These are phyloP conservation scores for Fusarium bactridioides DNA, from an alignment of 2,329 filamentous ascomycete species.

Conservation along the genomic window DNA sequence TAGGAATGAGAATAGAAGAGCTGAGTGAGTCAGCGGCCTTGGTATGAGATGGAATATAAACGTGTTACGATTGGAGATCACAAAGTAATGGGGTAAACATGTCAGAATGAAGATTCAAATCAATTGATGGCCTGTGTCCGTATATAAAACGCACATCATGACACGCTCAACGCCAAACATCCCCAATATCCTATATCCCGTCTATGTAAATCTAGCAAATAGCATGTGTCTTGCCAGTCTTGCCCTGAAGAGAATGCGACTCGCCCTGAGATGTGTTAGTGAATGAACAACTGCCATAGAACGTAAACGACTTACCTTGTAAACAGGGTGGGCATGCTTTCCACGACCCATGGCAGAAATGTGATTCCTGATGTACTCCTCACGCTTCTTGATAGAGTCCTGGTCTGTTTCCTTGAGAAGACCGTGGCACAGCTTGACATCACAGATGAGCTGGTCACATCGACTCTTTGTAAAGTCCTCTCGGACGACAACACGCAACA, in stretches of 20 bases:
- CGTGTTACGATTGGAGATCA: neutral
- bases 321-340: slow-evolving; percentile 58
- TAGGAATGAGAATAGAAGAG: fast-evolving
- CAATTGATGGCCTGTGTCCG: slow-evolving; percentile 23
- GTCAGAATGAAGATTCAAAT: neutral
- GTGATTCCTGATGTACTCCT: slow-evolving; percentile 69
- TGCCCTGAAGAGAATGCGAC: slow-evolving; percentile 86
- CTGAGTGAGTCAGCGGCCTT: neutral
- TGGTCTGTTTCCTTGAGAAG: slow-evolving; percentile 78
- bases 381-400: slow-evolving; percentile 73
- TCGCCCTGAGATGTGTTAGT: slow-evolving; percentile 63
- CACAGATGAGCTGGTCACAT: slow-evolving; percentile 79
- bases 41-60: fast-evolving
- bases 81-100: neutral
- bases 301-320: slow-evolving; percentile 51
- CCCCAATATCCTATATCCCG: neutral
- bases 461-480: slow-evolving; percentile 88
- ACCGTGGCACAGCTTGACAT: slow-evolving; percentile 80
- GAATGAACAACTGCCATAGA: neutral
- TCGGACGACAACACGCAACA: slow-evolving; percentile 90
- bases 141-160: slow-evolving; percentile 15
- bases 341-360: slow-evolving; percentile 60
- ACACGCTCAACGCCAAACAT: slow-evolving; percentile 34
- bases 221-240: slow-evolving; percentile 88
- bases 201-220: slow-evolving; percentile 68